Evolutionary conservation across 148 eudicot species (phyloP), one percentile per base, ranked within the genome.

Genomic region (Selenicereus undatus): DNA sequence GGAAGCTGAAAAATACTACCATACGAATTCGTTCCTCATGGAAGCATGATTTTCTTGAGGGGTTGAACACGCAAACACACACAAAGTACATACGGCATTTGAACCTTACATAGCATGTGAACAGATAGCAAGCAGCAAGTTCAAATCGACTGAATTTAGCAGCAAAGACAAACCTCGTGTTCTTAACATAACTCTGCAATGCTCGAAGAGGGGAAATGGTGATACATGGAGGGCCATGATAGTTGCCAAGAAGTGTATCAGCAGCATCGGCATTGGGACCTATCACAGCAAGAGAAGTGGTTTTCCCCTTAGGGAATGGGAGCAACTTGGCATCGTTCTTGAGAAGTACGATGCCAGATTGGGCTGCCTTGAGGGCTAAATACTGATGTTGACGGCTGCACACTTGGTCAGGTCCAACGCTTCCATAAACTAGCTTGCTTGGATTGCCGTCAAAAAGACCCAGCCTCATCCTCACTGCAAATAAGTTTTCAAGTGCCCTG

Each of bases 401-500:
- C 70, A 94, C 94, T 43, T 87, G 81, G 65, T 77, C 60, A 16
- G 93, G 81, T 8, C 88, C 83, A 10, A 94, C 84, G 65, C 88
- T 85, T 45, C 95, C 95, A 11, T 43, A 90, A 6, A 75, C 76
- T 9, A 82, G 88, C 26, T 80, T 79, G 16, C 43, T 80, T 39
- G 97, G 97, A 79, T 87, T 79, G 58, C 98, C 98, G 22, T 88
- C 87, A 83, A 94, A 91, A 42, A 93, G 82, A 22, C 98, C 98
- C 30, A 94, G 80, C 71, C 98, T 83, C 88, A 94, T 90, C 82
- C 98, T 81, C 35, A 94, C 86, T 0, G 90, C 76, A 79, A 94
- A 94, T 71, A 94, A 89, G 85, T 94, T 94, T 52, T 75, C 78
- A 11, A 94, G 97, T 42, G 98, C 98, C 83, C 95, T 93, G 86